Conservation (phyloP, 208 protist genomes). For the Crithidia fasciculata region DNA sequence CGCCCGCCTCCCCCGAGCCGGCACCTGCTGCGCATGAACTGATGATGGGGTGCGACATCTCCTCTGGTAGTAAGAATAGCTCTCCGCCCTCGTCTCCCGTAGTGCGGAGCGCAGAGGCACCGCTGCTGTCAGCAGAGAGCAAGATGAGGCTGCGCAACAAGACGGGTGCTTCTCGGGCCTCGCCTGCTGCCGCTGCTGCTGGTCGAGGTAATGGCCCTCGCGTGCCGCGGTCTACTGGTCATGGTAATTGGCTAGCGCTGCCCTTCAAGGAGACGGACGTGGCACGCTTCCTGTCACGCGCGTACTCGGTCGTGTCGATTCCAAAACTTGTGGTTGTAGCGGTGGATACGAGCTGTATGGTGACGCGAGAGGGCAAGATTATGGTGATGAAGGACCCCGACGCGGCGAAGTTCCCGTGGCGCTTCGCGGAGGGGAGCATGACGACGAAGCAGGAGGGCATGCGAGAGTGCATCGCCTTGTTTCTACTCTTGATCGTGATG, state of each 20-base stretch:
- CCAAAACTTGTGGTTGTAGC: slow-evolving; percentile 55
- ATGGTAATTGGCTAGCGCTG: slow-evolving; percentile 61
- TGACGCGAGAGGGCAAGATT: slow-evolving; percentile 39
- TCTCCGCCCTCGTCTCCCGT: slow-evolving; percentile 7
- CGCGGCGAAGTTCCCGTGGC: slow-evolving; percentile 55
- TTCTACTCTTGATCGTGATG: slow-evolving; percentile 14
- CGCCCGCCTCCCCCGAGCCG: not conserved
- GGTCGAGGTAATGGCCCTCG: not conserved
- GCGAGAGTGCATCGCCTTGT: slow-evolving; percentile 11
- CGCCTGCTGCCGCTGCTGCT: too few relatives aligned
- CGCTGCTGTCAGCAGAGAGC: not conserved
- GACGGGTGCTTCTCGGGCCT: too few relatives aligned
- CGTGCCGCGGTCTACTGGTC: slow-evolving; percentile 34
- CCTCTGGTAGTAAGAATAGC: not conserved
- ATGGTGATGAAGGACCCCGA: slow-evolving; percentile 46
- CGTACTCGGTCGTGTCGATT: slow-evolving; percentile 39
- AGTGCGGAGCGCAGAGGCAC: not conserved
- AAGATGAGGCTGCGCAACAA: not conserved
- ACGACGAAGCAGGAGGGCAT: not conserved
- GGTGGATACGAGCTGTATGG: slow-evolving; percentile 38
- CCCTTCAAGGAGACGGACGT: slow-evolving; percentile 44
- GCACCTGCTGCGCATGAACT: not conserved
- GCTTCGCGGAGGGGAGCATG: slow-evolving; percentile 34
- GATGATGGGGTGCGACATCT: slow-evolving; percentile 14
- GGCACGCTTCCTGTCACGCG: slow-evolving; percentile 28